Evolutionary conservation across 768 basidiomycete species (phyloP).

Genomic region (Holtermannia corniformis): DNA sequence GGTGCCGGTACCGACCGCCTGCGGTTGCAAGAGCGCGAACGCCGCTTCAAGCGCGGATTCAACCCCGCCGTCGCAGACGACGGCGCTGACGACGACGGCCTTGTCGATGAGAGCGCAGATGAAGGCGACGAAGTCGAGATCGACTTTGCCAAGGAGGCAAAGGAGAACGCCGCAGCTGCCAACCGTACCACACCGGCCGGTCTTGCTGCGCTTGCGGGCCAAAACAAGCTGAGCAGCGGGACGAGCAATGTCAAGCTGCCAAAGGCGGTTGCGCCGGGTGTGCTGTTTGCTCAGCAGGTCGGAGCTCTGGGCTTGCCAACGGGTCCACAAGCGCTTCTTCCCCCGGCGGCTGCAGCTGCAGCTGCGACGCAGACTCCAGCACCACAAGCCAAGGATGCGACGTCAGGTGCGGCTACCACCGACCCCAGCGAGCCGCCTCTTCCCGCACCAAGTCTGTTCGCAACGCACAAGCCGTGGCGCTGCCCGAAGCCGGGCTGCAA

Average conservation of each 20-base stretch:
- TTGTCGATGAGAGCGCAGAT: neutral
- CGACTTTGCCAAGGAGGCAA: neutral
- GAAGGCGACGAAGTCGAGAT: neutral
- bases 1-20: slow-evolving; percentile 1
- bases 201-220: neutral
- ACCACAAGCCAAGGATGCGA: neutral
- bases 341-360: slow-evolving; percentile 1
- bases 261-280: slow-evolving; percentile 32
- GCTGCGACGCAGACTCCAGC: neutral
- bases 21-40: slow-evolving; percentile 12
- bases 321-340: slow-evolving; percentile 11
- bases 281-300: slow-evolving; percentile 25
- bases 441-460: slow-evolving; percentile 35
- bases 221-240: neutral
- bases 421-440: slow-evolving; percentile 14
- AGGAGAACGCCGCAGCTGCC: neutral
- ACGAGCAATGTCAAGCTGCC: slow-evolving; percentile 3
- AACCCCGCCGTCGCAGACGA: slow-evolving; percentile 31
- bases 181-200: neutral
- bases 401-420: slow-evolving; percentile 3
- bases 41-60: slow-evolving; percentile 31
- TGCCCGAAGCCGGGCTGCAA: slow-evolving; percentile 94
- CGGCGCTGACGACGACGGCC: slow-evolving; percentile 1
- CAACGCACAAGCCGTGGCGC: slow-evolving; percentile 42
- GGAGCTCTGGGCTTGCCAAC: slow-evolving; percentile 28